A percentile compares a stretch with the other conserved stretches of the same genome.
phyloP scores from a whole-genome alignment of 768 basidiomycete genomes.

The Plicaturopsis crispa region DNA sequence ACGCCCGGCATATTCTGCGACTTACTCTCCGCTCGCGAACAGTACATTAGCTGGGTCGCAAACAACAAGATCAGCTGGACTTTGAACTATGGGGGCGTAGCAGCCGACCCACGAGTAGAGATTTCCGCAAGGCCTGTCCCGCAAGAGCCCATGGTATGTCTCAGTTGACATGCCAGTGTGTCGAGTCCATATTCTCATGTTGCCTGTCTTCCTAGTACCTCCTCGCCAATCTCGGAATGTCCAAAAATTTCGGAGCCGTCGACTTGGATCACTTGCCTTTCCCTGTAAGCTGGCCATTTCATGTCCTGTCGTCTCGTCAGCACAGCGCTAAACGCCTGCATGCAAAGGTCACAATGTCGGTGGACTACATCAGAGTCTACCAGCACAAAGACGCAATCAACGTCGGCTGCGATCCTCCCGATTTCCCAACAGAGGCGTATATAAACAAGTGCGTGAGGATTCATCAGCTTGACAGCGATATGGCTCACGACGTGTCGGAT shows the following conservation, averaged over 20 bases:
- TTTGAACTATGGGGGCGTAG: constrained; percentile 38
- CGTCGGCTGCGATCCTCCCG: constrained; percentile 44
- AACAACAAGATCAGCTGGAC: constrained; percentile 43
- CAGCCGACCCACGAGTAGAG: constrained; percentile 31
- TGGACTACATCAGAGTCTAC: constrained; percentile 65
- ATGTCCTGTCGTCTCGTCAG: too few relatives aligned
- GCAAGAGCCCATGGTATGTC: constrained; percentile 59
- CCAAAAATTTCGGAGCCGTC: constrained; percentile 45
- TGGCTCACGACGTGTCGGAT: not conserved
- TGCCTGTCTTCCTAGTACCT: constrained; percentile 33
- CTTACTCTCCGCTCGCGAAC: constrained; percentile 15
- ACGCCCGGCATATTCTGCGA: constrained; percentile 23
- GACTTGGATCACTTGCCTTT: constrained; percentile 41
- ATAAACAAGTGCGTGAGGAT: constrained; percentile 21
- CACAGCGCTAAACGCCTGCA: too few relatives aligned
- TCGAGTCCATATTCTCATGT: not conserved
- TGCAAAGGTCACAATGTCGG: constrained; percentile 27
- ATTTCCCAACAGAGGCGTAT: constrained; percentile 32
- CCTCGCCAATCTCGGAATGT: constrained; percentile 56
- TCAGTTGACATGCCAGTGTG: too few relatives aligned
- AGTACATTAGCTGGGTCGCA: constrained; percentile 53
- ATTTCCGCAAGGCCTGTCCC: constrained; percentile 42
- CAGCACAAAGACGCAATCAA: constrained; percentile 41
- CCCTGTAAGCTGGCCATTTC: too few relatives aligned
- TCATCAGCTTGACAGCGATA: constrained; percentile 6